Base-by-base conservation (phyloP, 2,329 filamentous ascomycete species). In the Fusarium cyanostomum region DNA sequence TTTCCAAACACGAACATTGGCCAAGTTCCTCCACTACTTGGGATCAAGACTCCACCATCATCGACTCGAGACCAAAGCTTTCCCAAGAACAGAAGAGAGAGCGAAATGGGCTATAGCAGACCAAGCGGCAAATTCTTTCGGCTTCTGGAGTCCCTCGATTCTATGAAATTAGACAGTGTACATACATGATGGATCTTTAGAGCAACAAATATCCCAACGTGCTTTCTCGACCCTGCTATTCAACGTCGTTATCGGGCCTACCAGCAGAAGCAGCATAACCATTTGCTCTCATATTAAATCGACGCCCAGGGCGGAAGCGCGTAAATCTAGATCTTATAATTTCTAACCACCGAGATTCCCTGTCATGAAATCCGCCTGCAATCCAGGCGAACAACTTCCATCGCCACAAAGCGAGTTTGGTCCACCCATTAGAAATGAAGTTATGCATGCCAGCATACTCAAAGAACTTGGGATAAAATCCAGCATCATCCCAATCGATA, bases 371-470 rank as follows among this genome's bases (percentile, higher is more conserved):
- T 12, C 54, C 58, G 7, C 53, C 15, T 8, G 62, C 54, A 45
- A 65, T 56, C 62, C 55, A 62, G 34, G 55, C 48, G 38, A 65
- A 57, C 9, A 62, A 7, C 7, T 59, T 54, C 62, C 58, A 66
- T 52, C 62, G 46, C 52, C 34, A 52, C 8, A 59, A 31, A 11
- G 56, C 34, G 37, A 50, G 55, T 16, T 44, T 58, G 18, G 15
- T 55, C 61, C 50, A 60, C 3, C 37, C 51, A 5, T 13, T 24
- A 15, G 55, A 33, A 34, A 64, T 51, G 26, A 65, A 62, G 30
- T 65, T 60, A 31, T 60, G n/a, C 51, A 67, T 65, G 35, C 48
- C 46, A 12, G 61, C 61, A 24, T 64, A 52, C 52, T 59, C 55
- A 16, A 63, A 64, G 33, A 35, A 62, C 18, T 27, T 45, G 15